These are phyloP conservation scores for Castanopsis chinensis DNA, from an alignment of 306 rosid species.

Conservation along the genomic window DNA sequence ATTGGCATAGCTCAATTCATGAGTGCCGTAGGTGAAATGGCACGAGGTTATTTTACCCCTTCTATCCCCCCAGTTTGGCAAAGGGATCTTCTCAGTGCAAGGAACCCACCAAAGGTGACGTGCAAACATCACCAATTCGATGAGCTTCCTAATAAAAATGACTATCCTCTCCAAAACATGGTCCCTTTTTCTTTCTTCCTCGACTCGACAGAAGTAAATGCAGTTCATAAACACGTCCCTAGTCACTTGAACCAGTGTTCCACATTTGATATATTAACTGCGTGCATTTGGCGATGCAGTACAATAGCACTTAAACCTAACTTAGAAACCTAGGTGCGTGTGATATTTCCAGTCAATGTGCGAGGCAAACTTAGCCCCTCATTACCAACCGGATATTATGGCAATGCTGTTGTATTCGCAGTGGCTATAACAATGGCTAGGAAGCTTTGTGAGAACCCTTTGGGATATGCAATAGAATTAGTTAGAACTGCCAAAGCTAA, in stretches of 20 bases:
- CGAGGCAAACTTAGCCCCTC: constrained; percentile 45
- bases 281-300: constrained; percentile 58
- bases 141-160: constrained; percentile 35
- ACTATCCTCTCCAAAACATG: constrained; percentile 50
- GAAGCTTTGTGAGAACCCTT: constrained; percentile 35
- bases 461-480: constrained; percentile 46
- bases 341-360: constrained; percentile 37
- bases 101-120: constrained; percentile 44
- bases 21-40: constrained; percentile 46
- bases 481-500: constrained; percentile 44
- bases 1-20: constrained; percentile 46
- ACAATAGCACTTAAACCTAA: constrained; percentile 32
- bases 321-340: constrained; percentile 37
- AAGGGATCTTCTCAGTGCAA: constrained; percentile 38
- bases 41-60: constrained; percentile 36
- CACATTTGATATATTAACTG: constrained; percentile 43
- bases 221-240: constrained; percentile 38
- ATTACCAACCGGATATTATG: constrained; percentile 51
- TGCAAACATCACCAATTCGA: constrained; percentile 45
- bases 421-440: constrained; percentile 47
- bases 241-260: constrained; percentile 24
- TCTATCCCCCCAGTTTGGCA: constrained; percentile 38
- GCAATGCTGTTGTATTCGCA: constrained; percentile 46
- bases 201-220: constrained; percentile 34
- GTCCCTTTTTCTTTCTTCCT: constrained; percentile 52